Conservation (phyloP, 495 filamentous ascomycete species). For the Podospora pseudopauciseta region DNA sequence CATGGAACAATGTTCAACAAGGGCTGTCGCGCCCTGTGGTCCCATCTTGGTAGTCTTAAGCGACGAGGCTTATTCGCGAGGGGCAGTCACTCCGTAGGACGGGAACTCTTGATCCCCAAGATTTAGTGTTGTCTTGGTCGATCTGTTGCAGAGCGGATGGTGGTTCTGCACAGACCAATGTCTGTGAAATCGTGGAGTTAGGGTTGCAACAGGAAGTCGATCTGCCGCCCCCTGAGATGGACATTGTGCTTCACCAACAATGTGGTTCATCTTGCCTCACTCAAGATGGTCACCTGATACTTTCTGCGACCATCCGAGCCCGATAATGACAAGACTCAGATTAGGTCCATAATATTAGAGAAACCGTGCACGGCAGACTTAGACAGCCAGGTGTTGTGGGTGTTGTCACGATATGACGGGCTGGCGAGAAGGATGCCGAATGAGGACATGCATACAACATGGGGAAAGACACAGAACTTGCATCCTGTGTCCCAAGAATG, state of each 20-base stretch:
- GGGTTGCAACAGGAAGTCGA: background rate
- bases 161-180: background rate
- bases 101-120: background rate
- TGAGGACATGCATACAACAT: constrained; percentile 8
- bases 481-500: background rate
- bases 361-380: constrained; percentile 2
- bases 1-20: background rate
- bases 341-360: background rate
- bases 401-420: background rate
- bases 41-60: constrained; percentile 6
- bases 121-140: background rate
- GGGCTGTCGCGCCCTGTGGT: background rate
- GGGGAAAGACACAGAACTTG: background rate
- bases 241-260: background rate
- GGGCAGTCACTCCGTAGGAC: background rate
- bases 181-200: background rate
- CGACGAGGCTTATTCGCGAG: background rate
- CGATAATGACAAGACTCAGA: constrained; percentile 6
- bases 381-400: background rate
- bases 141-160: background rate
- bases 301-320: background rate
- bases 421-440: constrained; percentile 5
- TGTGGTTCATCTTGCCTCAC: background rate
- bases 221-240: background rate
- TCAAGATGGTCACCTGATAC: background rate